A percentile compares a stretch with the other conserved stretches of the same genome.
These are phyloP conservation scores for Solanum ossicruentum DNA, from an alignment of 257 asterid genomes.

Conservation along the genomic window DNA sequence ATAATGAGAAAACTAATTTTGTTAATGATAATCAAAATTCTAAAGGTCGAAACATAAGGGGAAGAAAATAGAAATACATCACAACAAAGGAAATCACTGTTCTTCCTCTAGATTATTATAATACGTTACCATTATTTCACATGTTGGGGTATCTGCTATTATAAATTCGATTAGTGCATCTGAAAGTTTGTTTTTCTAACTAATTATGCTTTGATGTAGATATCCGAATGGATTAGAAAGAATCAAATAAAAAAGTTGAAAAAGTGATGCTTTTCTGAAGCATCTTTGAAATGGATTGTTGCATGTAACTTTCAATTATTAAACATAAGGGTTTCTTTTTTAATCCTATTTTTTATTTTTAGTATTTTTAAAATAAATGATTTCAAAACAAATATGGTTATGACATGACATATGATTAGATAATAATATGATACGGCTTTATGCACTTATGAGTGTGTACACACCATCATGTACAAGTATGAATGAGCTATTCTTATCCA, in stretches of 20 bases:
- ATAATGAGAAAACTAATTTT: no score
- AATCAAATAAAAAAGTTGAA: not conserved
- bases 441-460: no score
- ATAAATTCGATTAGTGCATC: not conserved
- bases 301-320: not conserved
- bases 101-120: not conserved
- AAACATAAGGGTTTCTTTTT: not conserved
- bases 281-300: not conserved
- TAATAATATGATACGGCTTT: no score
- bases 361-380: no score
- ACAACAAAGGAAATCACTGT: not conserved
- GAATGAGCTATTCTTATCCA: no score
- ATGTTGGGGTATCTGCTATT: not conserved
- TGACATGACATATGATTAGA: no score
- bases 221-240: not conserved
- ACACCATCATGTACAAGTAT: no score
- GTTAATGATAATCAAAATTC: no score
- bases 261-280: not conserved
- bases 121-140: not conserved
- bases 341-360: not conserved
- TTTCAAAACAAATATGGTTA: no score
- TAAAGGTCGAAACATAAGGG: not conserved
- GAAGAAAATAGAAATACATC: not conserved
- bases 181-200: not conserved
- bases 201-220: not conserved